phyloP scores from a whole-genome alignment of 495 filamentous ascomycete species.

The Neurospora sp. region DNA sequence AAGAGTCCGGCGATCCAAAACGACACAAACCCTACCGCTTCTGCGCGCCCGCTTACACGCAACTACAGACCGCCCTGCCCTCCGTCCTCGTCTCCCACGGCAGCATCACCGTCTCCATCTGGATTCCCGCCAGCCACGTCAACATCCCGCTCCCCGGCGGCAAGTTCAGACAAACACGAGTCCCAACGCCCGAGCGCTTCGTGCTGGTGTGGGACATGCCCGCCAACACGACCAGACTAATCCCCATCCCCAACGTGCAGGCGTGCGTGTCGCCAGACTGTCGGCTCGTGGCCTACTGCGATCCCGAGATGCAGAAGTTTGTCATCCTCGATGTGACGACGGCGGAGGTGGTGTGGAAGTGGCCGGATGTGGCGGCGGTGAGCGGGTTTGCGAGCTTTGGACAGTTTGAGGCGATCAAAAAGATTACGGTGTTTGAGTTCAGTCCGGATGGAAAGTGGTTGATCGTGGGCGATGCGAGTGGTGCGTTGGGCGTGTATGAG shows the following conservation, averaged over 20 bases:
- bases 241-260: conserved; percentile 20
- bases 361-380: conserved; percentile 7
- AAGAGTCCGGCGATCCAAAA: conserved; percentile 3
- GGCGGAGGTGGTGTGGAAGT: conserved; percentile 17
- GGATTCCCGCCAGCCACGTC: conserved; percentile 19
- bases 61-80: conserved; percentile 15
- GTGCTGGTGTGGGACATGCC: conserved; percentile 18
- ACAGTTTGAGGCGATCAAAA: conserved; percentile 13
- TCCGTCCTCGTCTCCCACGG: conserved; percentile 15
- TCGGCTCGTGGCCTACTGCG: conserved; percentile 17
- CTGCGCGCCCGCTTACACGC: conserved; percentile 13
- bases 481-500: conserved; percentile 16
- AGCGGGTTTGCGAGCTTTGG: conserved; percentile 11
- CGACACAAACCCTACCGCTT: conserved; percentile 17
- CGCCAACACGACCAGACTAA: conserved; percentile 13
- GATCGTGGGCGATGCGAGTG: conserved; percentile 16
- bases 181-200: conserved; percentile 10
- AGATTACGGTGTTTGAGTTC: conserved; percentile 23
- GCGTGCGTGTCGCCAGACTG: conserved; percentile 21
- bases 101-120: conserved; percentile 14
- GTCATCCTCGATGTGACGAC: conserved; percentile 13
- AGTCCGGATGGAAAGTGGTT: conserved; percentile 13
- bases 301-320: conserved; percentile 5
- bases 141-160: conserved; percentile 11
- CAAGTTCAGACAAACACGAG: conserved; percentile 5